Percentiles rank a stretch among this genome's conserved stretches.
phyloP scores from a whole-genome alignment of 768 basidiomycete genomes.

The Candolleomyces aberdarensis region DNA sequence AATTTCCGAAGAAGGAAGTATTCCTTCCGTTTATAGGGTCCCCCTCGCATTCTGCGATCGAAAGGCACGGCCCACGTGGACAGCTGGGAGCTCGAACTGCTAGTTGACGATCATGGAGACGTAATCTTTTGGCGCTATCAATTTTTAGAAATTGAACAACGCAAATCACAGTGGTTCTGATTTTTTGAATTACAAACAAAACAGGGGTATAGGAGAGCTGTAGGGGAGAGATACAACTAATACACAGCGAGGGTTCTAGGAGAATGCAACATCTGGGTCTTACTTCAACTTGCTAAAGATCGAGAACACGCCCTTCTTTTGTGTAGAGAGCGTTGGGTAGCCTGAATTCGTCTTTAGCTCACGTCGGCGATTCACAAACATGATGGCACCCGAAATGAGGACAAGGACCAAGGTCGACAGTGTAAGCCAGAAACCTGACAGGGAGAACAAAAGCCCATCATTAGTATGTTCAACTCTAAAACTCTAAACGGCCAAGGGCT shows the following conservation, averaged over 20 bases:
- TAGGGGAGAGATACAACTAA: no score
- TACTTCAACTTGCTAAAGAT: neutral
- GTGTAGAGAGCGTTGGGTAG: slow-evolving; percentile 5
- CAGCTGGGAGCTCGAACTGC: no score
- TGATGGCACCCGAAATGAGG: neutral
- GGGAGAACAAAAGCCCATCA: neutral
- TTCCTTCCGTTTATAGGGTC: neutral
- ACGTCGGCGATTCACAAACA: slow-evolving; percentile 3
- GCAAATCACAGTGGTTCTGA: no score
- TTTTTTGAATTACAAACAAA: no score
- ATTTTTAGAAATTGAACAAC: no score
- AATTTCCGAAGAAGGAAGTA: neutral
- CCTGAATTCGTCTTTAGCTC: neutral
- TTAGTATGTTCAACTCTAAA: no score
- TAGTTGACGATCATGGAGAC: no score
- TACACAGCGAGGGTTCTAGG: no score
- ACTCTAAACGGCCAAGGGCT: neutral
- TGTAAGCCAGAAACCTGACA: neutral
- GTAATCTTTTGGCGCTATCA: no score
- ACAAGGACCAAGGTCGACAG: neutral
- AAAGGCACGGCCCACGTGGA: neutral
- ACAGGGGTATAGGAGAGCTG: no score
- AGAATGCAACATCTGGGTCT: no score
- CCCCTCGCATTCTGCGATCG: neutral
- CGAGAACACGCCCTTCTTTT: neutral